A percentile compares a stretch with the other conserved stretches of the same genome.
Conservation (phyloP, 164 flowering plant genomes). For the Cinnamomum micranthum region DNA sequence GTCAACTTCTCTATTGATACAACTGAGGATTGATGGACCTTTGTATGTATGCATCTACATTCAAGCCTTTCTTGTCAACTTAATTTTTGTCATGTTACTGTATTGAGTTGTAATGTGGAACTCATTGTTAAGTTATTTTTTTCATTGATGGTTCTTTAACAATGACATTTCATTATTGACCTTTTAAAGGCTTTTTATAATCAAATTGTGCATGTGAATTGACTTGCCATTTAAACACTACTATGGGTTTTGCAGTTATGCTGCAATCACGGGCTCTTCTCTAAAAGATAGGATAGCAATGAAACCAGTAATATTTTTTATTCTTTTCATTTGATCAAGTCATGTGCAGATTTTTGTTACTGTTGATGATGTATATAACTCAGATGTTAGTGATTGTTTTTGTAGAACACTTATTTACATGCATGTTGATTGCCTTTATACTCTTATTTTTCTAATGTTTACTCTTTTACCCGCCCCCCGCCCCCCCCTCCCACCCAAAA, state of each 20-base stretch:
- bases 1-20: too few species aligned
- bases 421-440: too few species aligned
- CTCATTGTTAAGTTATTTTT: not conserved
- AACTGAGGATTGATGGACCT: not conserved
- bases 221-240: not conserved
- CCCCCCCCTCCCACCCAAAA: too few species aligned
- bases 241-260: constrained; percentile 55
- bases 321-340: not conserved
- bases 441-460: too few species aligned
- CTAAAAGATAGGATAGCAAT: constrained; percentile 44
- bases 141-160: not conserved
- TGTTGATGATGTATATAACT: too few species aligned
- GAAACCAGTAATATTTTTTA: constrained; percentile 53
- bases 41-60: not conserved
- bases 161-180: too few species aligned
- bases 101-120: not conserved
- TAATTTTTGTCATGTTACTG: not conserved
- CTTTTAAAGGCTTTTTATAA: not conserved
- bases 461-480: too few species aligned
- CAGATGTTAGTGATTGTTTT: not conserved
- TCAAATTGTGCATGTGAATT: not conserved
- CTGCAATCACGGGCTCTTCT: constrained; percentile 81
- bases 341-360: not conserved
- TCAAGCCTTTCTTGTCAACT: not conserved
- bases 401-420: too few species aligned